Percentiles rank a stretch among this genome's conserved stretches.
Conservation (phyloP, 1,284 basidiomycete genomes). For the Ceratobasidium sp. region DNA sequence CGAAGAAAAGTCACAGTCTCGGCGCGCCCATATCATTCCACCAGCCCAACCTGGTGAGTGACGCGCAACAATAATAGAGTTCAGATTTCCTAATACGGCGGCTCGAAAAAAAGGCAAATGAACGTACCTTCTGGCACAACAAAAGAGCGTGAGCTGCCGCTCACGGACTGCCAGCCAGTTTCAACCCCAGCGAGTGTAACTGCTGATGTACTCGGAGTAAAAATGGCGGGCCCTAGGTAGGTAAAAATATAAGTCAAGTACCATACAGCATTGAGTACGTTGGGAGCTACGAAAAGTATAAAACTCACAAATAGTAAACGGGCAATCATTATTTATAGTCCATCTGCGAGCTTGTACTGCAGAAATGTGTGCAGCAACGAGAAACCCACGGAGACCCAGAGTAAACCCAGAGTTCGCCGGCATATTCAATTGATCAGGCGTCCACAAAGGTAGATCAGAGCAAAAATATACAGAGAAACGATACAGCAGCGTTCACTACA, state of each 20-base stretch:
- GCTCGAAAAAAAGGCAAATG: background rate
- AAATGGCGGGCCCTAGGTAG: conserved; percentile 25
- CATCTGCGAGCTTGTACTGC: conserved; percentile 10
- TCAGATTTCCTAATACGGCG: background rate
- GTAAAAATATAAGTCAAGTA: background rate
- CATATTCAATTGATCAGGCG: conserved; percentile 18
- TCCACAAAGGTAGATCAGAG: conserved; percentile 1
- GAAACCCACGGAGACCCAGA: conserved; percentile 16
- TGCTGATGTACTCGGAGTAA: conserved; percentile 6
- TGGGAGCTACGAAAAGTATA: conserved; percentile 6
- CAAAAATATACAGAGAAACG: background rate
- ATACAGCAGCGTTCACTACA: background rate
- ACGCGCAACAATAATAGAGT: conserved; percentile 5
- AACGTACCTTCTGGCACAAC: no score
- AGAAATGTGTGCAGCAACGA: conserved; percentile 14
- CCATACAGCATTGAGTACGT: background rate
- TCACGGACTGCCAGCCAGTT: conserved; percentile 12
- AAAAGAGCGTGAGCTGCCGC: conserved; percentile 26
- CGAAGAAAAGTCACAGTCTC: conserved; percentile 25
- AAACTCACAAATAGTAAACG: conserved; percentile 25
- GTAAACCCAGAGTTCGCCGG: conserved; percentile 15
- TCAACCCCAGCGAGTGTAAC: conserved; percentile 9
- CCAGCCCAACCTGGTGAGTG: background rate
- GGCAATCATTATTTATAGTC: conserved; percentile 36
- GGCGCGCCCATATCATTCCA: conserved; percentile 18